These are phyloP conservation scores for Vaccinium myrtillus DNA, from an alignment of 148 eudicot species.

Conservation along the genomic window DNA sequence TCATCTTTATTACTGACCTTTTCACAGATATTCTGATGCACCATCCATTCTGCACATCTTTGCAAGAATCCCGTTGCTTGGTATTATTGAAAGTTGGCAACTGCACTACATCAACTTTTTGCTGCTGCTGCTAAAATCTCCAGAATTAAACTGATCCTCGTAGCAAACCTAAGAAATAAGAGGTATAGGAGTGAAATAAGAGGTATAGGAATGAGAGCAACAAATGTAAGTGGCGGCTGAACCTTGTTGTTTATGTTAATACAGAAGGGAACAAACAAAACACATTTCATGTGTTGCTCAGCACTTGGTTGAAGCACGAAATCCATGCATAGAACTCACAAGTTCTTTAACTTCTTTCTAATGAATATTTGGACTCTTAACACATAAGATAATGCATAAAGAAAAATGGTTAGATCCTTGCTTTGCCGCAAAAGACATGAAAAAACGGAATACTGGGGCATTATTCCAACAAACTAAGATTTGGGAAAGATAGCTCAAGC, in stretches of 20 bases:
- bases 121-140: constrained; percentile 29
- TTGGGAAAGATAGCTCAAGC: background rate
- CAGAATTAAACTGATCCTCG: constrained; percentile 25
- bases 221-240: background rate
- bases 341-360: background rate
- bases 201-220: background rate
- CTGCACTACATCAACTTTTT: constrained; percentile 20
- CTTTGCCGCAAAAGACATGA: background rate
- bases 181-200: background rate
- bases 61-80: constrained; percentile 33
- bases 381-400: background rate
- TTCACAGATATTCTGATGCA: constrained; percentile 37
- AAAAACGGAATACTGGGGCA: background rate
- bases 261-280: no score
- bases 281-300: background rate
- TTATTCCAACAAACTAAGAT: background rate
- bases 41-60: constrained; percentile 49
- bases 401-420: background rate
- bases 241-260: background rate
- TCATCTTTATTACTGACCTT: constrained; percentile 38
- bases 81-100: constrained; percentile 34
- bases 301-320: background rate
- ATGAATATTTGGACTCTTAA: background rate
- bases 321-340: background rate
- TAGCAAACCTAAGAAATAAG: background rate